Percentiles rank a stretch among this genome's conserved stretches.
Conservation (phyloP, 2,329 filamentous ascomycete species). For the Capronia epimyces region DNA sequence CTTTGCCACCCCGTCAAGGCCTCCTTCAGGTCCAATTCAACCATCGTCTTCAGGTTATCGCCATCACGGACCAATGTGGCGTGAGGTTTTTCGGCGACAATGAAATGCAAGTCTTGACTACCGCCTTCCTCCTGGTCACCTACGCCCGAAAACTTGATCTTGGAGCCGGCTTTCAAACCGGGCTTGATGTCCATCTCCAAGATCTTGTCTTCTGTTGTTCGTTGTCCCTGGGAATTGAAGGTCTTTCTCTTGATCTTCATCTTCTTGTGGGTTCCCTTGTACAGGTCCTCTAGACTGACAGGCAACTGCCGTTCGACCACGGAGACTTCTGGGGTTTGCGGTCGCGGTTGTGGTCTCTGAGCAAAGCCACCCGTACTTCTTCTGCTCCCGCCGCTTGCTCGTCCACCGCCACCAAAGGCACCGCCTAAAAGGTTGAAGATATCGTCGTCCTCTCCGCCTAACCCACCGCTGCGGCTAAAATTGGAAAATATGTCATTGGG, state of each 20-base stretch:
- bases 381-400: constrained; percentile 39
- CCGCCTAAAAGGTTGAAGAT: constrained; percentile 52
- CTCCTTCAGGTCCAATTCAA: constrained; percentile 86
- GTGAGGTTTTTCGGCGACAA: constrained; percentile 91
- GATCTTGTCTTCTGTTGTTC: constrained; percentile 80
- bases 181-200: constrained; percentile 93
- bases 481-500: constrained; percentile 79
- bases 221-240: constrained; percentile 79
- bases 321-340: constrained; percentile 72
- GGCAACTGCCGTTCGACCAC: constrained; percentile 81
- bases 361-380: constrained; percentile 31
- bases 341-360: constrained; percentile 20
- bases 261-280: constrained; percentile 83
- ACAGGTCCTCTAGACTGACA: constrained; percentile 82
- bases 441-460: constrained; percentile 45
- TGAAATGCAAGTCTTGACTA: constrained; percentile 90
- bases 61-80: constrained; percentile 78
- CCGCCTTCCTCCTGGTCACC: constrained; percentile 96
- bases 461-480: constrained; percentile 58
- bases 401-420: constrained; percentile 37
- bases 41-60: constrained; percentile 72
- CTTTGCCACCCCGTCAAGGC: constrained; percentile 89
- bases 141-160: constrained; percentile 97
- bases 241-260: constrained; percentile 98
- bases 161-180: constrained; percentile 91